Base-by-base conservation (phyloP, 2,329 filamentous ascomycete species). In the Calonectria henricotiae region DNA sequence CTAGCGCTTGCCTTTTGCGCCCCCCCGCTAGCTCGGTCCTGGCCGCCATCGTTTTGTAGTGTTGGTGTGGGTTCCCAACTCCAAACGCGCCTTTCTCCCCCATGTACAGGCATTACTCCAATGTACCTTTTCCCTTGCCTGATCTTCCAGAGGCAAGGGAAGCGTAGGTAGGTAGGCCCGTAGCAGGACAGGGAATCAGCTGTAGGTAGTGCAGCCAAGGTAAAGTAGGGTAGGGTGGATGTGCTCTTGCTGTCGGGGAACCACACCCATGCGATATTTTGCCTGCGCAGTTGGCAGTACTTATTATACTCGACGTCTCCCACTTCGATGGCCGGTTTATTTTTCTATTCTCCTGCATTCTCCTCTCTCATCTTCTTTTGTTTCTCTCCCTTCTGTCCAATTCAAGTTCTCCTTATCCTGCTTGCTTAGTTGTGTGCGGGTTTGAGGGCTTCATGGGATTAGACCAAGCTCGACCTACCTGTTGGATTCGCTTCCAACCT, bases 351-450 rank as follows among this genome's bases (percentile, higher is more conserved):
- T 54, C 46, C 27, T 64, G 30, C 32, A 35, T 73, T 73, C 46
- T 37, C 43, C 47, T 27, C 20, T 44, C 46, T 30, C 27, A 35
- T 46, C 23, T 64, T 68, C 63, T 41, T 65, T 32, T 30, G 49
- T 39, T 49, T 27, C 41, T 39, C 30, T 20, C 55, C 20, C n/a
- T 67, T 69, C 65, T 68, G 15, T 67, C 71, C 62, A 39, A 25
- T 68, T 63, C 60, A 7, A 23, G 44, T n/a, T 51, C 46, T 58
- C 25, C 13, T 39, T 23, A 67, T 74, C 67, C 74, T 74, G 69
- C 74, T 74, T 75, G 74, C 75, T 77, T 75, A 9, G 46, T 69
- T 76, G 75, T 70, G 65, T 17, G 74, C 73, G 69, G 75, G 55
- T 54, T 60, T 43, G 35, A 62, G 46, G 51, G 68, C 68, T 74